Percentiles rank a stretch among this genome's conserved stretches.
Evolutionary conservation across 345 rosid genomes (phyloP).

Genomic region (Gossypium turneri): DNA sequence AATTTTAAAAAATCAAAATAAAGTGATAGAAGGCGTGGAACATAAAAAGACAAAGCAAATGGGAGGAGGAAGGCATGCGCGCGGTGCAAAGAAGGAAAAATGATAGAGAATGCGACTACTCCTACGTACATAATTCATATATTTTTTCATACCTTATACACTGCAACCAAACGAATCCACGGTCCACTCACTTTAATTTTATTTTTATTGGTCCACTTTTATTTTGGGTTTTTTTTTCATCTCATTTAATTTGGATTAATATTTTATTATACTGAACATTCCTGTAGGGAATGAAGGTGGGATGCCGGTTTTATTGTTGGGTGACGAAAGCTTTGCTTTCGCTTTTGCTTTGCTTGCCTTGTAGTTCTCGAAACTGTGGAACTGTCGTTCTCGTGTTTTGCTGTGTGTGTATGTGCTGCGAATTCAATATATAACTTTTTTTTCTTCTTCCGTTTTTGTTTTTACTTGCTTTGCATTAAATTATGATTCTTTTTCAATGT

Average conservation of each 20-base stretch:
- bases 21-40: neutral
- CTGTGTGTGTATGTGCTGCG: neutral
- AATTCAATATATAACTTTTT: neutral
- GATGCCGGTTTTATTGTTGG: neutral
- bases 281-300: neutral
- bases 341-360: conserved; percentile 11
- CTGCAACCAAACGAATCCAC: too few relatives aligned
- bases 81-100: neutral
- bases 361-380: conserved; percentile 10
- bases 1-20: neutral
- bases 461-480: neutral
- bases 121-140: neutral
- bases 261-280: neutral
- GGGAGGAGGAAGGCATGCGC: conserved; percentile 9
- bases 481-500: neutral
- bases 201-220: neutral
- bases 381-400: conserved; percentile 4
- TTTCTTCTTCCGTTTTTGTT: neutral
- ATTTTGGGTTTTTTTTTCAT: neutral
- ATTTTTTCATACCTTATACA: neutral
- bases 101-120: neutral
- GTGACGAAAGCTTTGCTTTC: conserved; percentile 6
- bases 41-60: neutral
- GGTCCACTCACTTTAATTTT: neutral
- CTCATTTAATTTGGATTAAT: neutral